Conservation (phyloP, 1,284 basidiomycete species). For the Cerioporus squamosus region DNA sequence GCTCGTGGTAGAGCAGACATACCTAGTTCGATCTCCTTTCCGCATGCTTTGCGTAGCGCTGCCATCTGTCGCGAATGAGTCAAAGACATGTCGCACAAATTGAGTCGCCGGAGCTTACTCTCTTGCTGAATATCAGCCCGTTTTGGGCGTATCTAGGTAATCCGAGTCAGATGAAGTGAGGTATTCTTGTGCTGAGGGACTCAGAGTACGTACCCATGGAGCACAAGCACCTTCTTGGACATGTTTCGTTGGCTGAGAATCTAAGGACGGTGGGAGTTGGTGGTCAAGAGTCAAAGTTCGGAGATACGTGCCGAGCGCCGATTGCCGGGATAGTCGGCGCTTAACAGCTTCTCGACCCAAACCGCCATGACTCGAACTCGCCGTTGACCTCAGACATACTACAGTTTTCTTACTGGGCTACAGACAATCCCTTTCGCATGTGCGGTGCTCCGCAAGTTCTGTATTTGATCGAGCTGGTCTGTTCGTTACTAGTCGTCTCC, state of each 20-base stretch:
- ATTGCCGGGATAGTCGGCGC: too few relatives aligned
- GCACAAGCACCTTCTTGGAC: slow-evolving; percentile 49
- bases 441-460: too few relatives aligned
- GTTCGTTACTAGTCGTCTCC: too few relatives aligned
- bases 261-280: too few relatives aligned
- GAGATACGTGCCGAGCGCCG: too few relatives aligned
- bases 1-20: slow-evolving; percentile 15
- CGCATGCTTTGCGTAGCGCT: slow-evolving; percentile 74
- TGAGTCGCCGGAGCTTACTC: slow-evolving; percentile 50
- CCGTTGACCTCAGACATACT: too few relatives aligned
- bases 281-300: too few relatives aligned
- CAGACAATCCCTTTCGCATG: too few relatives aligned
- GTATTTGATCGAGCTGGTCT: too few relatives aligned
- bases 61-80: slow-evolving; percentile 52
- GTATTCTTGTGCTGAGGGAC: background rate
- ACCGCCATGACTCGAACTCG: too few relatives aligned
- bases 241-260: background rate
- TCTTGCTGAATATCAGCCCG: slow-evolving; percentile 77
- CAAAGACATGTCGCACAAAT: background rate
- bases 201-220: slow-evolving; percentile 55
- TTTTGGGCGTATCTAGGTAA: slow-evolving; percentile 79
- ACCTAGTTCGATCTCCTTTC: slow-evolving; percentile 75
- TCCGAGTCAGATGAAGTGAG: background rate
- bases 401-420: too few relatives aligned
- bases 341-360: too few relatives aligned